Conservation (phyloP, 2,329 filamentous ascomycete species). For the Aspergillus candidus region DNA sequence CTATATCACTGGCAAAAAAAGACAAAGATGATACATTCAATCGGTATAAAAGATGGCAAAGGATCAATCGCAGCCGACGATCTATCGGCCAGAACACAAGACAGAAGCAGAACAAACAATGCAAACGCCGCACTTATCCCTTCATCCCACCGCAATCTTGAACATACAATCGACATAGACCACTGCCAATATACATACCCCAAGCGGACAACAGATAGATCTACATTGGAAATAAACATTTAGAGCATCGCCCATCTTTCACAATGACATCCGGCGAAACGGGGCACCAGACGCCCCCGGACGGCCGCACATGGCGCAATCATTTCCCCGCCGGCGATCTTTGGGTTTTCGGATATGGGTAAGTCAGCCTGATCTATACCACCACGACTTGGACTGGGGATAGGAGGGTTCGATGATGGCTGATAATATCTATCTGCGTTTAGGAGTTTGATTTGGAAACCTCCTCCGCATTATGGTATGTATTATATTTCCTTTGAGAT, state of each 20-base stretch:
- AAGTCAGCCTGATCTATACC: slow-evolving; percentile 26
- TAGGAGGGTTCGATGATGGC: no score
- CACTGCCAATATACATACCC: not conserved
- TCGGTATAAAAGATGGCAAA: no score
- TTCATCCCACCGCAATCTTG: slow-evolving; percentile 4
- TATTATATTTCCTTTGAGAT: not conserved
- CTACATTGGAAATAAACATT: not conserved
- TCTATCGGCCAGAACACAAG: not conserved
- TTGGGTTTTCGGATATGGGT: slow-evolving; percentile 98
- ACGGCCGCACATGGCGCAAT: slow-evolving; percentile 39
- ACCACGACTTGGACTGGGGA: no score
- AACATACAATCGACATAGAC: not conserved
- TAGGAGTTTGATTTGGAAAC: slow-evolving; percentile 96
- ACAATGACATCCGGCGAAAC: slow-evolving; percentile 8
- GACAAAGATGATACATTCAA: no score
- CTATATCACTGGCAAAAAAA: no score
- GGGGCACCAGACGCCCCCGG: slow-evolving; percentile 19
- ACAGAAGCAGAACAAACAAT: slow-evolving; percentile 5
- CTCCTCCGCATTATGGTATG: slow-evolving; percentile 88
- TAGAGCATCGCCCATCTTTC: not conserved
- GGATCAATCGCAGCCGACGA: no score
- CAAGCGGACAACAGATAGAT: no score
- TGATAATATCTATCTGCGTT: no score
- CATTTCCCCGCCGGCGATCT: slow-evolving; percentile 58
- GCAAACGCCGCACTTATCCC: slow-evolving; percentile 9